A percentile compares a stretch with the other conserved stretches of the same genome.
Conservation (phyloP, 1,139 yeast genomes). For the Hansenula sp. region DNA sequence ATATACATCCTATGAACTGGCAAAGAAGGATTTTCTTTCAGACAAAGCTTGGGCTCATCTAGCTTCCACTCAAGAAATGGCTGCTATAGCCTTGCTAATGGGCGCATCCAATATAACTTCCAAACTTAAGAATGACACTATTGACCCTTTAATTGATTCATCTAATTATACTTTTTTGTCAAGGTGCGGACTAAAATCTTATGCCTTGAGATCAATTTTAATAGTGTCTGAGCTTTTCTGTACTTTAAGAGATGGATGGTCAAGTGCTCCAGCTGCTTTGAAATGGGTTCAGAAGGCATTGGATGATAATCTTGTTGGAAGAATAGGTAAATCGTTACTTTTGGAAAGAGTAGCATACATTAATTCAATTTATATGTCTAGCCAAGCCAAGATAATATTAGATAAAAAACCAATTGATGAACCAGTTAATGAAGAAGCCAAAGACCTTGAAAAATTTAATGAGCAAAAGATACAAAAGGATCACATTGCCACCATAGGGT, state of each 20-base stretch:
- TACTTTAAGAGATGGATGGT: slow-evolving; percentile 35
- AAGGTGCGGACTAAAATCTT: slow-evolving; percentile 28
- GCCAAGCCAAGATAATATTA: slow-evolving; percentile 17
- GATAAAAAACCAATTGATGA: slow-evolving; percentile 11
- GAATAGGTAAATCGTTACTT: slow-evolving; percentile 37
- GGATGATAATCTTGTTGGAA: slow-evolving; percentile 27
- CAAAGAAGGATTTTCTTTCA: slow-evolving; percentile 72
- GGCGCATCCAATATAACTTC: slow-evolving; percentile 63
- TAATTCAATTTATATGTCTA: slow-evolving; percentile 33
- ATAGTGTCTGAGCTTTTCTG: slow-evolving; percentile 33
- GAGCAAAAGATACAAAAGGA: slow-evolving; percentile 35
- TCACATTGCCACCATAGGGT: slow-evolving; percentile 42
- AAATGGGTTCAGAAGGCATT: slow-evolving; percentile 34
- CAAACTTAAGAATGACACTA: slow-evolving; percentile 57
- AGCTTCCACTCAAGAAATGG: slow-evolving; percentile 87
- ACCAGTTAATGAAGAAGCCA: slow-evolving; percentile 6
- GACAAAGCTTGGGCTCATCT: slow-evolving; percentile 83
- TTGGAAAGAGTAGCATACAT: slow-evolving; percentile 47
- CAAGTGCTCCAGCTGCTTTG: slow-evolving; percentile 35
- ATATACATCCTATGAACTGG: slow-evolving; percentile 75
- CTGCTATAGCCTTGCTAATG: slow-evolving; percentile 68
- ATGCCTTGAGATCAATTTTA: slow-evolving; percentile 34
- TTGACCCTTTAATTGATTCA: slow-evolving; percentile 49
- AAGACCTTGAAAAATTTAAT: slow-evolving; percentile 24
- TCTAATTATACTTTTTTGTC: slow-evolving; percentile 32